phyloP scores from a whole-genome alignment of 768 basidiomycete species.

The Panus rudis region DNA sequence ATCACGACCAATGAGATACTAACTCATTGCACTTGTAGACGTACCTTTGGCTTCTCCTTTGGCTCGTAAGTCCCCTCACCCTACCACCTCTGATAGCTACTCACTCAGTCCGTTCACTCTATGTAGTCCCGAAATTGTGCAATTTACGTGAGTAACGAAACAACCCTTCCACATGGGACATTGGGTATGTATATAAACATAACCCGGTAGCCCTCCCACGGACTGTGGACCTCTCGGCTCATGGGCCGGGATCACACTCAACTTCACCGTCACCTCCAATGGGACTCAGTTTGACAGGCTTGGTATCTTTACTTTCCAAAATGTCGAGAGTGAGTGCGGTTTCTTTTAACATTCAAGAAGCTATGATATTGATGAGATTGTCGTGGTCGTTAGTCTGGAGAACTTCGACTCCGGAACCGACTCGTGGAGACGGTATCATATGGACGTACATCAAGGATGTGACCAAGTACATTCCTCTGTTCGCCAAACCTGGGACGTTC shows the following conservation, averaged over 20 bases:
- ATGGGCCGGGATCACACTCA: slow-evolving; percentile 70
- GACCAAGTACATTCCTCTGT: slow-evolving; percentile 64
- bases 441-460: slow-evolving; percentile 78
- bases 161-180: not conserved
- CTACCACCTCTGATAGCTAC: not conserved
- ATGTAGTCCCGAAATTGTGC: slow-evolving; percentile 54
- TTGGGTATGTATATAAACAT: not conserved
- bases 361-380: not conserved
- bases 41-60: slow-evolving; percentile 67
- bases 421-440: slow-evolving; percentile 56
- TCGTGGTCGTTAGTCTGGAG: slow-evolving; percentile 51
- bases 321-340: slow-evolving; percentile 71
- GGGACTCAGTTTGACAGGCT: slow-evolving; percentile 68
- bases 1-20: not conserved
- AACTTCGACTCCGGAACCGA: slow-evolving; percentile 76
- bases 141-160: slow-evolving; percentile 37
- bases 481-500: slow-evolving; percentile 58
- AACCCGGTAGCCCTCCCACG: slow-evolving; percentile 49
- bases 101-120: not conserved
- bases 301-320: slow-evolving; percentile 67
- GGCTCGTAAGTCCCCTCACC: slow-evolving; percentile 40
- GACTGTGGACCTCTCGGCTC: slow-evolving; percentile 64
- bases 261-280: slow-evolving; percentile 72
- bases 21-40: slow-evolving; percentile 30
- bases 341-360: not conserved